Percentiles rank a stretch among this genome's conserved stretches.
Evolutionary conservation across 2,329 filamentous ascomycete species (phyloP).

Genomic region (Sclerotinia subarctica): DNA sequence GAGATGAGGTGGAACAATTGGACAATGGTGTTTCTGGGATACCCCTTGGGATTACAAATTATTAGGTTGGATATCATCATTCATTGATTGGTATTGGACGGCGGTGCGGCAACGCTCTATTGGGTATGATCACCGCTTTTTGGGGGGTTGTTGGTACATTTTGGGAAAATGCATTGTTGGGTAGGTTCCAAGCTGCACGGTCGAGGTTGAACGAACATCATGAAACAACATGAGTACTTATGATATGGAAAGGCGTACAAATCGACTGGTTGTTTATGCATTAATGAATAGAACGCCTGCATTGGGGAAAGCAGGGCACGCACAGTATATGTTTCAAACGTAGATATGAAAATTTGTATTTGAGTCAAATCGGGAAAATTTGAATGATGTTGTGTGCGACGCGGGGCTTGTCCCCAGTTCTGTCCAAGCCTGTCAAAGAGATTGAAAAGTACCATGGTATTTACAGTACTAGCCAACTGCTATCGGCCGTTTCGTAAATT

Average conservation of each 20-base stretch:
- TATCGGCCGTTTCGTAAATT: no score
- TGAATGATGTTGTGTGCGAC: background rate
- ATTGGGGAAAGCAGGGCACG: background rate
- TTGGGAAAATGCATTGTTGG: background rate
- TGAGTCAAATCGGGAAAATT: background rate
- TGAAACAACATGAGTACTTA: background rate
- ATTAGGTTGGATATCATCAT: constrained; percentile 4
- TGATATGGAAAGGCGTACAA: background rate
- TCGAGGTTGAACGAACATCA: background rate
- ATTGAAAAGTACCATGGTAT: background rate
- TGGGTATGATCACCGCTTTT: background rate
- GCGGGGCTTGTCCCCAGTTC: background rate
- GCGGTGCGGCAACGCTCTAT: constrained; percentile 1
- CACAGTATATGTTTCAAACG: background rate
- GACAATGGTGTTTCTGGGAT: constrained; percentile 4
- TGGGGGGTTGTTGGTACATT: background rate
- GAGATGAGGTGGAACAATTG: constrained; percentile 1
- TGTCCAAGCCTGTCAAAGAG: background rate
- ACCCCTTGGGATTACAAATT: constrained; percentile 1
- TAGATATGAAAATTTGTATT: background rate
- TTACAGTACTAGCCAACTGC: no score
- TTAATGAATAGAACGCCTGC: background rate
- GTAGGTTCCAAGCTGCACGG: background rate
- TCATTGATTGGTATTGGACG: background rate
- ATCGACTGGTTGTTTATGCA: background rate